phyloP scores from a whole-genome alignment of 1,139 yeast genomes.

The Debaryomyces fabryi region DNA sequence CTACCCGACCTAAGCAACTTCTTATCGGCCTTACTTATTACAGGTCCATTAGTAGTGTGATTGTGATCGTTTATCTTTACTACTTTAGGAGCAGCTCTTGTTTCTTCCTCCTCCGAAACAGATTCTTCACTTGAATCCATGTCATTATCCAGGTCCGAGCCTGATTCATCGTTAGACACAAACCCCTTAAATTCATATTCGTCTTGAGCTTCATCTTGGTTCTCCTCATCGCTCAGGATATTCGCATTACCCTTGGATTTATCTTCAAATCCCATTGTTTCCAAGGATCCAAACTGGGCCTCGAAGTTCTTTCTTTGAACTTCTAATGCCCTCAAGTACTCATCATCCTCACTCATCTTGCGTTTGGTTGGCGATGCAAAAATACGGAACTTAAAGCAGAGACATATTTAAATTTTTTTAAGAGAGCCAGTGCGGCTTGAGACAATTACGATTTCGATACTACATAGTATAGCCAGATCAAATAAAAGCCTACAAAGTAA shows the following conservation, averaged over 20 bases:
- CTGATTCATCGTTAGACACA: conserved; percentile 18
- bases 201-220: conserved; percentile 16
- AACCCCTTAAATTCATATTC: conserved; percentile 23
- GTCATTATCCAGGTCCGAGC: conserved; percentile 18
- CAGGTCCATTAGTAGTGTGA: conserved; percentile 19
- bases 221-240: conserved; percentile 12
- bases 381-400: not conserved
- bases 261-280: conserved; percentile 61
- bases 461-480: not conserved
- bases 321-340: conserved; percentile 52
- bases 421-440: not conserved
- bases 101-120: conserved; percentile 22
- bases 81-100: conserved; percentile 36
- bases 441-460: not conserved
- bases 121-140: conserved; percentile 16
- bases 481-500: not conserved
- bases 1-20: conserved; percentile 42
- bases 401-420: not conserved
- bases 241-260: conserved; percentile 35
- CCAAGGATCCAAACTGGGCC: conserved; percentile 68
- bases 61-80: conserved; percentile 32
- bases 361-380: not conserved
- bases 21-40: conserved; percentile 32
- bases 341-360: conserved; percentile 33
- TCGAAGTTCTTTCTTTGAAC: conserved; percentile 64